Evolutionary conservation across 345 rosid species (phyloP).

Genomic region (Arabidopsis arenosa): DNA sequence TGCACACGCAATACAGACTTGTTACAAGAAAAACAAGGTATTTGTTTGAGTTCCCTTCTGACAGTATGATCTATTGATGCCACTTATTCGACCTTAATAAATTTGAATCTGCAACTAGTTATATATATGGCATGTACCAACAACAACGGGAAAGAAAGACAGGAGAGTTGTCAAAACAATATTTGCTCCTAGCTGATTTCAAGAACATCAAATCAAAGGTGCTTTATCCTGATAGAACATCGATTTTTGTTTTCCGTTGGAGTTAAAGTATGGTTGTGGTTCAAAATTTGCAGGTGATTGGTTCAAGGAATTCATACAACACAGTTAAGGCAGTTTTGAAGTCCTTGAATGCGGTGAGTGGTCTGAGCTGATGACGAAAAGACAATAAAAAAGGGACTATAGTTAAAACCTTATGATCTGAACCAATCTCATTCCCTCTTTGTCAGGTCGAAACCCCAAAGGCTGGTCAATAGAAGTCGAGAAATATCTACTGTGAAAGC

Average conservation of each 20-base stretch:
- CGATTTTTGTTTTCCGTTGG: background rate
- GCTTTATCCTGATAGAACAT: conserved; percentile 17
- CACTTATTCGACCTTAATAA: background rate
- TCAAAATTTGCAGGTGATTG: conserved; percentile 62
- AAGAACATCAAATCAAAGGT: conserved; percentile 96
- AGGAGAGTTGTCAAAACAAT: conserved; percentile 84
- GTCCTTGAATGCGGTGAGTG: conserved; percentile 90
- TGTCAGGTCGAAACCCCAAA: conserved; percentile 88
- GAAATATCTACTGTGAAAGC: conserved; percentile 64
- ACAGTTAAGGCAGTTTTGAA: conserved; percentile 89
- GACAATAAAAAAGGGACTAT: background rate
- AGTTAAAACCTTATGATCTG: background rate
- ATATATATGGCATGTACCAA: conserved; percentile 92
- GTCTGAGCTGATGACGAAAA: conserved; percentile 3
- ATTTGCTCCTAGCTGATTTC: conserved; percentile 79
- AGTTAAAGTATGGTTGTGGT: background rate
- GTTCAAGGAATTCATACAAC: conserved; percentile 95
- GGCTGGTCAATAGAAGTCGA: conserved; percentile 93
- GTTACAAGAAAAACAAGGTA: conserved; percentile 94
- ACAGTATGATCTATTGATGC: background rate
- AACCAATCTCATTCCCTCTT: background rate
- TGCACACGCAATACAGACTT: conserved; percentile 83
- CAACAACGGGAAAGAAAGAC: conserved; percentile 88
- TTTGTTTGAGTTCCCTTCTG: background rate
- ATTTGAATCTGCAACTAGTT: conserved; percentile 51